Base-by-base conservation (phyloP, 768 basidiomycete species). In the Pluteus cervinus region DNA sequence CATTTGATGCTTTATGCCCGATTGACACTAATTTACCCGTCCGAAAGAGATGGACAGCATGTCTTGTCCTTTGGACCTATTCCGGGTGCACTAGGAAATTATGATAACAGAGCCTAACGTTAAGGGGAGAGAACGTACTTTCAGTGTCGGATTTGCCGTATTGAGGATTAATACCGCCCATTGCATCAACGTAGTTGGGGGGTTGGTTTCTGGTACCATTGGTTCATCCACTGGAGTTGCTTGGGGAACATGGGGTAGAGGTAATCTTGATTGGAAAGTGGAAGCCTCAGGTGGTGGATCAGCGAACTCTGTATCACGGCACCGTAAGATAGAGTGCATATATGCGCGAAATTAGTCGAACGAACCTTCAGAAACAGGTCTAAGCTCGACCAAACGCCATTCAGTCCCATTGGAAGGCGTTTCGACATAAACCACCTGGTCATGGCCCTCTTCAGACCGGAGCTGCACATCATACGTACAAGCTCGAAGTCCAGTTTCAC, bases 131-230 rank as follows among this genome's bases (percentile, higher is more conserved):
- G 14, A 21, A 22, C 37, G 3, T 29, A 65, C 80, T 61, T 87
- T 86, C 5, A 81, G 55, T 2, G 65, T 66, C 3, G 86, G 83
- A 53, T 82, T 66, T 1, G 83, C 57, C 0, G 87, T 88, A 46
- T 85, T 82, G 18, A 90, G 64, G 34, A 90, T 84, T 5, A 86
- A 60, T 4, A 85, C 81, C 1, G 84, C 83, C 77, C 80, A 88
- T 51, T 85, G 72, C 52, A 86, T 76, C 9, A 88, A 65, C 0
- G 82, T 81, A n/a, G 59, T 73, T 4, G 85, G 85, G 1, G 75
- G 52, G 33, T 71, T 54, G 0, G 56, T 46, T 1, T 42, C 20
- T 2, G 80, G 80, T 2, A 80, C 67, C 4, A 83, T 48, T 4
- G 68, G 68, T 44, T 77, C 75, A 14, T 55, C 53, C 14, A 56